Percentiles rank a stretch among this genome's conserved stretches.
phyloP scores from a whole-genome alignment of 176 grass and related monocot species.

The Oropetium thomaeum region DNA sequence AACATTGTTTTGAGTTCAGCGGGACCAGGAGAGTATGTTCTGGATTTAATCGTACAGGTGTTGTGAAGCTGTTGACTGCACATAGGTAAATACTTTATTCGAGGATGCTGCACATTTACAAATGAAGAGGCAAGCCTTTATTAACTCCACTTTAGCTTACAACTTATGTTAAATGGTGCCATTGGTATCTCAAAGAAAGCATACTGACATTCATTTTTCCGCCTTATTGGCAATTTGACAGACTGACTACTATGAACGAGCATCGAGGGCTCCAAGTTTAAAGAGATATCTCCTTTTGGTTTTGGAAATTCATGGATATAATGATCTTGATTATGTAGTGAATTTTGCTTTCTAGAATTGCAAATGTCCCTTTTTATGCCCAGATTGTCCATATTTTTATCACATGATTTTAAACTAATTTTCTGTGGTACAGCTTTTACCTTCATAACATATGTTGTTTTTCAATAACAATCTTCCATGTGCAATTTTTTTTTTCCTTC shows the following conservation, averaged over 20 bases:
- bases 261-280: neutral
- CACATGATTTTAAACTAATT: neutral
- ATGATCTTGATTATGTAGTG: neutral
- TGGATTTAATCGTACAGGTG: neutral
- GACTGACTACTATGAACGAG: conserved; percentile 16
- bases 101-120: neutral
- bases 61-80: conserved; percentile 21
- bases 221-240: neutral
- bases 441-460: neutral
- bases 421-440: neutral
- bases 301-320: neutral
- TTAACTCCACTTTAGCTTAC: neutral
- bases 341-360: neutral
- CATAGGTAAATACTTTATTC: conserved; percentile 10
- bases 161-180: neutral
- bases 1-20: neutral
- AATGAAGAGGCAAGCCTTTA: conserved; percentile 16
- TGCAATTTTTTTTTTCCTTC: neutral
- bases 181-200: neutral
- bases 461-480: neutral
- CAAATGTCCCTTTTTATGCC: neutral
- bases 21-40: neutral
- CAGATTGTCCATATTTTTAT: neutral
- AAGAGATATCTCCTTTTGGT: neutral
- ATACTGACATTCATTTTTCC: neutral